These are phyloP conservation scores for Fallopia convolvulus DNA, from an alignment of 148 eudicot species.

Conservation along the genomic window DNA sequence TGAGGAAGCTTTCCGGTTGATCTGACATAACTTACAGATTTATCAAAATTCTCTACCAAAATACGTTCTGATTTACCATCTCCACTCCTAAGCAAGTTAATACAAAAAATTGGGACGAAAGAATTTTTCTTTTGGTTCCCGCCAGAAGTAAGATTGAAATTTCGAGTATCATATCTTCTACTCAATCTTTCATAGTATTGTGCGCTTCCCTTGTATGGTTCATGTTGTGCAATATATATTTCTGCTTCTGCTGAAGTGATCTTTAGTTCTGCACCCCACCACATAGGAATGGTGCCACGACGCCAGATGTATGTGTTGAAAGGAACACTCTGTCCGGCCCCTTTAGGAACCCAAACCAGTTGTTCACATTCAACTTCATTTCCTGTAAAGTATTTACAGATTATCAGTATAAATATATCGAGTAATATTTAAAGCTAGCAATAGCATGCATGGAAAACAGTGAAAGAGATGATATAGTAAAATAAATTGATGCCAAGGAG, in stretches of 20 bases:
- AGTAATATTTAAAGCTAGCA: conserved; percentile 13
- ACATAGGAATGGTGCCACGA: conserved; percentile 91
- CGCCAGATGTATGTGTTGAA: conserved; percentile 95
- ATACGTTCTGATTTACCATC: conserved; percentile 90
- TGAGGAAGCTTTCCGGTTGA: conserved; percentile 71
- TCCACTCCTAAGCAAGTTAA: conserved; percentile 78
- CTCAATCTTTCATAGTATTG: conserved; percentile 82
- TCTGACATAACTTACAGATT: conserved; percentile 63
- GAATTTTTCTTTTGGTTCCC: conserved; percentile 62
- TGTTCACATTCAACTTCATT: conserved; percentile 99
- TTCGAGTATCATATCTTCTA: conserved; percentile 70
- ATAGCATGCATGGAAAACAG: background rate
- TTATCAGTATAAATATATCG: conserved; percentile 5
- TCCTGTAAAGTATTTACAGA: conserved; percentile 37
- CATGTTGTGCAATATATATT: conserved; percentile 82
- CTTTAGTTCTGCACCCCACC: conserved; percentile 99
- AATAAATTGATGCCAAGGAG: background rate
- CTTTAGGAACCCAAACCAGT: conserved; percentile 89
- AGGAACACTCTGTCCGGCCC: conserved; percentile 70
- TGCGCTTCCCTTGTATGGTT: conserved; percentile 90
- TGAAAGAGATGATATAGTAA: background rate
- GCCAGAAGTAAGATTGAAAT: conserved; percentile 40
- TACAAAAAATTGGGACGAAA: conserved; percentile 74
- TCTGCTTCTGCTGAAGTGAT: conserved; percentile 95
- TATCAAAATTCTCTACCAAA: conserved; percentile 89